phyloP scores from a whole-genome alignment of 2,329 filamentous ascomycete genomes.

The Fusarium pseudograminearum region DNA sequence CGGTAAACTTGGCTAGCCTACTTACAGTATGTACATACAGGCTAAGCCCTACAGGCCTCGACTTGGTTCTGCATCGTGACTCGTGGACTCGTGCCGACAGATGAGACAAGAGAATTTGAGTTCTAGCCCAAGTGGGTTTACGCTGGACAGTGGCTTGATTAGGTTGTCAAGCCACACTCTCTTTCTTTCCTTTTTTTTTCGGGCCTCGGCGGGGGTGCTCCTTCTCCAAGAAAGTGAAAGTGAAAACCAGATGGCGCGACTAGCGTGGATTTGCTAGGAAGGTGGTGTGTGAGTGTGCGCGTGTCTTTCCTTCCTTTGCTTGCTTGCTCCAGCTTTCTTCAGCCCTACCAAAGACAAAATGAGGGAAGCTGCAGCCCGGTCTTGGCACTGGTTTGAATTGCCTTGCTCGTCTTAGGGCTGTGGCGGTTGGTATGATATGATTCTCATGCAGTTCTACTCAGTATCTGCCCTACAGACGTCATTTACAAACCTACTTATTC shows the following conservation, averaged over 20 bases:
- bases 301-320: not conserved
- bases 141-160: not conserved
- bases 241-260: not conserved
- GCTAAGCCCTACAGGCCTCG: constrained; percentile 37
- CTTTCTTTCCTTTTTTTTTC: not conserved
- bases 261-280: constrained; percentile 2
- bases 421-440: not conserved
- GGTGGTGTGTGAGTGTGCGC: not conserved
- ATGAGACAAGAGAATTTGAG: constrained; percentile 9
- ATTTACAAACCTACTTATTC: not conserved
- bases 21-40: not conserved
- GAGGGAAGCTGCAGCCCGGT: not conserved
- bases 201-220: constrained; percentile 2
- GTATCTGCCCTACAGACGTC: not conserved
- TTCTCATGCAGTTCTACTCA: not conserved
- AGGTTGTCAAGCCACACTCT: constrained; percentile 11
- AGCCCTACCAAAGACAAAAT: constrained; percentile 21
- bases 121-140: constrained; percentile 15
- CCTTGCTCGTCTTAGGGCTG: constrained; percentile 20
- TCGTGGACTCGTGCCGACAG: constrained; percentile 20
- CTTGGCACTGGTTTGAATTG: constrained; percentile 26
- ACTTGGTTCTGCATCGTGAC: constrained; percentile 17
- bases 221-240: not conserved
- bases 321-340: constrained; percentile 3
- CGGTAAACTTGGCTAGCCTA: constrained; percentile 10